Evolutionary conservation across 192 early-diverging fungal species (phyloP).

Genomic region (Ramicandelaber brevisporus): DNA sequence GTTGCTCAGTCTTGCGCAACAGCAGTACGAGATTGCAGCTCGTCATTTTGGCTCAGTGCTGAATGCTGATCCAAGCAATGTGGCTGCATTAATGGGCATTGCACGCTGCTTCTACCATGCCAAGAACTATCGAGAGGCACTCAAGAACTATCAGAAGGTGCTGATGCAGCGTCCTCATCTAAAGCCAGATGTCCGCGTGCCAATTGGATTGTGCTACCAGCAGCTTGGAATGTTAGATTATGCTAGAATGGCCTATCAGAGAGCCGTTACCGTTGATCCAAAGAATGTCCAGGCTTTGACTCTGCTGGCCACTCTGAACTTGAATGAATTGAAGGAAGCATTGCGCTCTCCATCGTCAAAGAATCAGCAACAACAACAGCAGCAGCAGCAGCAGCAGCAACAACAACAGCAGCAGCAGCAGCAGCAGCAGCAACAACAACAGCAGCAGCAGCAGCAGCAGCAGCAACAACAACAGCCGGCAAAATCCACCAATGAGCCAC

Average conservation of each 20-base stretch:
- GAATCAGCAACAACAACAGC: too few species aligned
- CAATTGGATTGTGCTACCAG: constrained; percentile 70
- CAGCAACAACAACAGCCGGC: too few species aligned
- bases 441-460: too few species aligned
- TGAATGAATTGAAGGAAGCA: constrained; percentile 38
- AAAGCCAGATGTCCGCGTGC: constrained; percentile 44
- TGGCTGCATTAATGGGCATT: constrained; percentile 26
- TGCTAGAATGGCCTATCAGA: constrained; percentile 41
- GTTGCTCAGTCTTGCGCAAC: constrained; percentile 10
- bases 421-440: too few species aligned
- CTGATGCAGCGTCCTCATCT: constrained; percentile 27
- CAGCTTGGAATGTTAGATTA: constrained; percentile 34
- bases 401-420: too few species aligned
- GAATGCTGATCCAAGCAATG: constrained; percentile 8
- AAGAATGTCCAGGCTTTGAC: constrained; percentile 39
- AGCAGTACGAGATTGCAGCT: constrained; percentile 11
- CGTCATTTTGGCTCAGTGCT: constrained; percentile 21
- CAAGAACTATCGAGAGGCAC: constrained; percentile 36
- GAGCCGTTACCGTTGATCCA: constrained; percentile 38
- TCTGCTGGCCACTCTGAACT: constrained; percentile 49
- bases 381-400: too few species aligned
- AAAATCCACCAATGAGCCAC: neutral
- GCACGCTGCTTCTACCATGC: constrained; percentile 30
- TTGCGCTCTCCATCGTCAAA: constrained; percentile 4
- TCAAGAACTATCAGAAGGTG: constrained; percentile 52